Base-by-base conservation (phyloP, 1,284 basidiomycete genomes). In the Singerocomus inundabilis region DNA sequence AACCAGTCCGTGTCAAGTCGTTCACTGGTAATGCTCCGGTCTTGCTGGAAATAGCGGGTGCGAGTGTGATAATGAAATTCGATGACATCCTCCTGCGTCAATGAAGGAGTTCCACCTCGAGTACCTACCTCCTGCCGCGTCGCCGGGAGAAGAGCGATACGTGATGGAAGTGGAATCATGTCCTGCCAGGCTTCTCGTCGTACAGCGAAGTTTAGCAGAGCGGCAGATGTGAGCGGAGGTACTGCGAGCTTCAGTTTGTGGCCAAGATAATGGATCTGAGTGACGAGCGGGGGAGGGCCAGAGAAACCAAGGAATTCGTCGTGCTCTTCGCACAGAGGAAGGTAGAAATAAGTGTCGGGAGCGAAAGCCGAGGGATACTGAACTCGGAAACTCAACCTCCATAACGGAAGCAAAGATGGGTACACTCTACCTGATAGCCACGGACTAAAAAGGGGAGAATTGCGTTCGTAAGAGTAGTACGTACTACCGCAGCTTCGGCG, bases 1-100 rank as follows among this genome's bases (percentile, higher is more conserved):
- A 63, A 70, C 76, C 76, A 78, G 46, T 77, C 75, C 44, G 56
- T 55, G 55, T 78, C 77, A 44, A 73, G 69, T 25, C 49, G 53
- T 38, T 52, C 49, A 7, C 69, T 68, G 21, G 54, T 40, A 6
- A 52, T 34, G 29, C 46, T 48, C 2, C 55, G 55, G 36, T 49
- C 37, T 33, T 56, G 55, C 11, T 59, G 57, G 35, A 68, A 61
- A 40, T 63, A 60, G 46, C 53, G 58, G 18, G 72, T 71, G 3
- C 74, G 72, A 34, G 67, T 71, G 24, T 42, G 55, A 41, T 64
- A 63, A 49, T 71, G 68, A 49, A 73, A 75, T 33, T 72, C 65
- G 3, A 51, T 43, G 29, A 78, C 54, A 46, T 78, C 76, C 33
- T 70, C 66, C 11, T 68, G 57, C 3, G 72, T 77, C 8, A 69